Evolutionary conservation across 305 asterid species (phyloP), one percentile per base, ranked within the genome.

Genomic region (Solanum hybrid): DNA sequence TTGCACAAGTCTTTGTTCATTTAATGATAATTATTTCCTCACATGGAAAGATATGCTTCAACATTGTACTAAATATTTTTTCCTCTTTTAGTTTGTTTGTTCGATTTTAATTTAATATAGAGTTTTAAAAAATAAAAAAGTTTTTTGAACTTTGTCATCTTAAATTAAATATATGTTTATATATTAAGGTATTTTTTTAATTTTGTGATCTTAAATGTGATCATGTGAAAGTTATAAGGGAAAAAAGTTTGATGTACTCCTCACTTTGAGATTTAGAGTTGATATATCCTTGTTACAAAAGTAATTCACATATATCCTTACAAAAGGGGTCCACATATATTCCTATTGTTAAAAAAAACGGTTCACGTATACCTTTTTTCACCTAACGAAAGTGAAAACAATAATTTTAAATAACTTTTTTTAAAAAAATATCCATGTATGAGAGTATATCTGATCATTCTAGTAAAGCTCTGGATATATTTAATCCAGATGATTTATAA

Each of bases 21-120:
- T 91, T 88, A 89, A 87, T 84, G 87, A 82, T 87, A 80, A 82
- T 51, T 77, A 76, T 88, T 51, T 12, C 34, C 86, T 64, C 91
- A 87, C 92, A 88, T 88, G 92, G 79, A 40, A n/a, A 37, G 89
- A 89, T 86, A 51, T 56, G 31, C 35, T 34, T 32, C 73, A 7
- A 26, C 27, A 40, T 34, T 37, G 13, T 24, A 35, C 24, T 13
- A 71, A 26, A 72, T 64, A 64, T 64, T 8, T 64, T 64, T 42
- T 10, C 2, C 72, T 1, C 24, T 22, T 3, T 20, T 3, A 22
- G 11, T 20, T 64, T 64, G 10, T 64, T 64, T 4, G 0, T 66
- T n/a, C 14, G 7, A 3, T n/a, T 66, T 66, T 9, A 0, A 66
- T 64, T 64, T 64, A 9, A 6, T 17, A 7, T 46, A 46, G 3